Evolutionary conservation across 2,329 filamentous ascomycete species (phyloP).

Genomic region (Stenocarpella maydis): DNA sequence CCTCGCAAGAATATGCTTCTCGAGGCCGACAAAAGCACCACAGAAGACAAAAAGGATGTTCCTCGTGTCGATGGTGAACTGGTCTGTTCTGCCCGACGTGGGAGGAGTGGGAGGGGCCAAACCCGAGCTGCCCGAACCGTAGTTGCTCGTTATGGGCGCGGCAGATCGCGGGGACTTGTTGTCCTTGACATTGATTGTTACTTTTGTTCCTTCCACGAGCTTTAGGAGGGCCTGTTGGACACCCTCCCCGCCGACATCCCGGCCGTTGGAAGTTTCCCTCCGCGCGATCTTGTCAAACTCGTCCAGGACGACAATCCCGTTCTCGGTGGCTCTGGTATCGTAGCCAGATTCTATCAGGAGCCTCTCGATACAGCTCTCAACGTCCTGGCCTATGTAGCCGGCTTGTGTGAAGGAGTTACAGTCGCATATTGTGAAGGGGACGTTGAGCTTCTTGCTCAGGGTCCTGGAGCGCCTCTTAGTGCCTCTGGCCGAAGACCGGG

Average conservation of each 20-base stretch:
- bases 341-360: slow-evolving; percentile 91
- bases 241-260: slow-evolving; percentile 94
- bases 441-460: slow-evolving; percentile 88
- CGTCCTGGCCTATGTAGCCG: slow-evolving; percentile 97
- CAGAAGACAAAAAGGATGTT: slow-evolving; percentile 98
- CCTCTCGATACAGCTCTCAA: slow-evolving; percentile 93
- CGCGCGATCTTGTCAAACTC: slow-evolving; percentile 98
- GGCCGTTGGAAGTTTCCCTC: slow-evolving; percentile 84
- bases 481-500: not conserved
- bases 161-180: slow-evolving; percentile 67
- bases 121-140: slow-evolving; percentile 55
- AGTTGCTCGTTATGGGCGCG: slow-evolving; percentile 62
- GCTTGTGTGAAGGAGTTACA: slow-evolving; percentile 97
- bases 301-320: slow-evolving; percentile 93
- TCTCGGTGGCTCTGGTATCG: slow-evolving; percentile 82
- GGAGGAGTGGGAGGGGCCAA: slow-evolving; percentile 56
- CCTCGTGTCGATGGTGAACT: slow-evolving; percentile 84
- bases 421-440: slow-evolving; percentile 94
- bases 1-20: slow-evolving; percentile 87
- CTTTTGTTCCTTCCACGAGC: slow-evolving; percentile 93
- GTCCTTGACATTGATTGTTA: slow-evolving; percentile 89
- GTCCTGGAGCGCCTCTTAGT: slow-evolving; percentile 64
- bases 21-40: slow-evolving; percentile 91
- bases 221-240: slow-evolving; percentile 96
- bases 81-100: slow-evolving; percentile 62